Base-by-base conservation (phyloP, 331 rosid species). In the Erythrophleum ivorense region DNA sequence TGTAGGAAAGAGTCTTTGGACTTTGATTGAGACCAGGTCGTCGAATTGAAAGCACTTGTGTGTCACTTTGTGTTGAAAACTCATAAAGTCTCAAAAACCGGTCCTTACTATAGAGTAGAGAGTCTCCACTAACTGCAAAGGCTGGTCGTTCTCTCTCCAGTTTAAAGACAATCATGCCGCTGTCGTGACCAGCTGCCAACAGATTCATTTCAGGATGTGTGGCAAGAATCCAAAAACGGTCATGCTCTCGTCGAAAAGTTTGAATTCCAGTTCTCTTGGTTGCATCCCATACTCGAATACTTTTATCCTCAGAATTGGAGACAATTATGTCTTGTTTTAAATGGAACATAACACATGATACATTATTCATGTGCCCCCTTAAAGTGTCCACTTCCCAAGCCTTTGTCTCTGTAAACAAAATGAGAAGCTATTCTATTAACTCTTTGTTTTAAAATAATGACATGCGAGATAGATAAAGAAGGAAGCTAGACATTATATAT, bases 301-400 rank as follows among this genome's bases (percentile, higher is more conserved):
- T 96, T 84, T 92, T 96, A 77, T 96, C 99, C 88, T 96, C 99
- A 14, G 99, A 96, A 87, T 96, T 96, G 38, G 99, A 96, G 59
- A 96, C 94, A 69, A 96, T 94, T 63, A 96, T 91, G 80, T 96
- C 99, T 87, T 94, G 99, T 77, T 91, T 96, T 46, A 94, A 91
- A 88, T 94, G 98, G 85, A 96, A 96, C 94, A 94, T 88, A 33
- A 92, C 98, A 88, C 95, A 92, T 84, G 99, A 96, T 84, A 96
- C 99, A 86, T 96, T 96, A 87, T 96, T 96, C 97, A 88, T 89
- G 86, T 96, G 99, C 80, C 99, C 99, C 78, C 98, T 94, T 91
- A 96, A 86, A 24, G 98, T 92, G 88, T 96, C 99, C 80, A 96
- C 98, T 90, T 94, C 98, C 99, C 98, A 94, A 53, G 99, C 99